These are phyloP conservation scores for Meripilus lineatus DNA, from an alignment of 1,284 basidiomycete species.

Conservation along the genomic window DNA sequence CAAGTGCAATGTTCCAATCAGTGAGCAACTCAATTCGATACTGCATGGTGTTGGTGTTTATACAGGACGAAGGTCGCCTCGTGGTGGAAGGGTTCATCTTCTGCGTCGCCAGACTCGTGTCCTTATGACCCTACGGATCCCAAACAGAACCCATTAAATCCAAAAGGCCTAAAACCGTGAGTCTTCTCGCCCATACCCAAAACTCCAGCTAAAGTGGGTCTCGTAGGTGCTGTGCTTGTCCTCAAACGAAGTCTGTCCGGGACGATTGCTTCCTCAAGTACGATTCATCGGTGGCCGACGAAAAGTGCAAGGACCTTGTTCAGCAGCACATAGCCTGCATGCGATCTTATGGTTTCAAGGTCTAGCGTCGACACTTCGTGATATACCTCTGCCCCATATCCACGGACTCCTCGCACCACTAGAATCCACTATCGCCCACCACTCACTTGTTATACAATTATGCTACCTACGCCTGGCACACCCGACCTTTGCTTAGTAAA, in stretches of 20 bases:
- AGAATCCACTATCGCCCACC: too few species aligned
- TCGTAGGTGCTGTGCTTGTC: slow-evolving; percentile 89
- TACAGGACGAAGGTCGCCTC: slow-evolving; percentile 40
- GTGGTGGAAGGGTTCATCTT: slow-evolving; percentile 36
- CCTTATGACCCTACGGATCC: slow-evolving; percentile 63
- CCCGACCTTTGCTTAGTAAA: too few species aligned
- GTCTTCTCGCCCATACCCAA: slow-evolving; percentile 36
- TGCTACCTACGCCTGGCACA: too few species aligned
- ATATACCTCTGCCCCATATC: too few species aligned
- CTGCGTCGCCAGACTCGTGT: slow-evolving; percentile 30
- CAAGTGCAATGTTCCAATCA: too few species aligned
- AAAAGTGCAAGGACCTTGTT: slow-evolving; percentile 17
- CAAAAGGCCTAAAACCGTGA: slow-evolving; percentile 88
- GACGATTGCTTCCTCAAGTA: slow-evolving; percentile 92
- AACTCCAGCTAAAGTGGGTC: too few species aligned
- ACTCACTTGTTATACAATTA: too few species aligned
- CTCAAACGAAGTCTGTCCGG: slow-evolving; percentile 84
- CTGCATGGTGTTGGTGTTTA: too few species aligned
- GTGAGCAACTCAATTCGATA: too few species aligned
- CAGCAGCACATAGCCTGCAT: slow-evolving; percentile 43
- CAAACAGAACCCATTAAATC: slow-evolving; percentile 81
- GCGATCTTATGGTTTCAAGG: slow-evolving; percentile 82
- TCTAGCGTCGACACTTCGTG: too few species aligned
- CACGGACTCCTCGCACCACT: too few species aligned
- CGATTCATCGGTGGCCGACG: slow-evolving; percentile 34